These are phyloP conservation scores for Boletales sp. DNA, from an alignment of 768 basidiomycete species.

Conservation along the genomic window DNA sequence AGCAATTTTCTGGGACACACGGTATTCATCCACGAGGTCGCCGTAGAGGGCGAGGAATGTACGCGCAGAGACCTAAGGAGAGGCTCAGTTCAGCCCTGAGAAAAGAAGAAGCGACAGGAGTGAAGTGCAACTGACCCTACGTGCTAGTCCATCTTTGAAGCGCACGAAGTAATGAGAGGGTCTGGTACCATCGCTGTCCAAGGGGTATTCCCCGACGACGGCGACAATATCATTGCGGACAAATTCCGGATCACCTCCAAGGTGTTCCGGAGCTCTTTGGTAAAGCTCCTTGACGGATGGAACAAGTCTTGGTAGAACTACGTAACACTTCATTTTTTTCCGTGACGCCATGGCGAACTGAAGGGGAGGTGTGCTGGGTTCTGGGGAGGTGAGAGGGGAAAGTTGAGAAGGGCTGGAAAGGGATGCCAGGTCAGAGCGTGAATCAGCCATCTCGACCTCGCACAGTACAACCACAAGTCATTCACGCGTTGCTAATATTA, in stretches of 20 bases:
- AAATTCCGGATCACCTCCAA: conserved; percentile 34
- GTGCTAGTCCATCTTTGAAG: conserved; percentile 51
- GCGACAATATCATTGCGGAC: conserved; percentile 34
- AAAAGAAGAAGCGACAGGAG: not conserved
- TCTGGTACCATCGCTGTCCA: conserved; percentile 23
- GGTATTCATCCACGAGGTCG: conserved; percentile 52
- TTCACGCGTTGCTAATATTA: conserved; percentile 9
- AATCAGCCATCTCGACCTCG: conserved; percentile 11
- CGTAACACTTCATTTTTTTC: conserved; percentile 25
- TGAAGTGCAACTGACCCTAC: conserved; percentile 42
- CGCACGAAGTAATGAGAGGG: conserved; percentile 60
- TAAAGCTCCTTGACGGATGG: conserved; percentile 41
- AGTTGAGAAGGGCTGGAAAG: conserved; percentile 14
- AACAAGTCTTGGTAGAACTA: conserved; percentile 38
- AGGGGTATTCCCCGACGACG: conserved; percentile 56
- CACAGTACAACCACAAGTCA: not conserved
- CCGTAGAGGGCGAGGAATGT: conserved; percentile 37
- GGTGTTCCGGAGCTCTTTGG: conserved; percentile 31
- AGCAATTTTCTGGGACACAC: conserved; percentile 36
- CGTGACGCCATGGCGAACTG: conserved; percentile 8
- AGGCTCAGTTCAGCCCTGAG: not conserved
- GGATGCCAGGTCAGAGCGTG: conserved; percentile 9
- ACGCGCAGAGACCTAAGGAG: conserved; percentile 40
- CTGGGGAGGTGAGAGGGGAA: conserved; percentile 15
- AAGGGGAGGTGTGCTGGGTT: conserved; percentile 4